Evolutionary conservation across 495 filamentous ascomycete species (phyloP), one percentile per base, ranked within the genome.

Genomic region (Podospora tetraspora): DNA sequence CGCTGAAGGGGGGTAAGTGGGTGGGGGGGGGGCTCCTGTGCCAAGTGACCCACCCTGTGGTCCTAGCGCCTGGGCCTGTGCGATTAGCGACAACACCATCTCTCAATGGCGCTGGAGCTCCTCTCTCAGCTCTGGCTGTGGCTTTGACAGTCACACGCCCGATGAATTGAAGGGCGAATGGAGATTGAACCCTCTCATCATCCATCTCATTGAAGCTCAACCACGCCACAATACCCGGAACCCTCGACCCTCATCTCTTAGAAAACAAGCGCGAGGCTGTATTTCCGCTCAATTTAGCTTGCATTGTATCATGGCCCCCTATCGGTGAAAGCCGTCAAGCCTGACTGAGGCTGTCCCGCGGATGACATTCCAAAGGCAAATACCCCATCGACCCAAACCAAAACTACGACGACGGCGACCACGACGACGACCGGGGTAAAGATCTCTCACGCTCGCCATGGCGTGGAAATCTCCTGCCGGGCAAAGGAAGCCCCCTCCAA

Each of bases 381-480:
- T 5, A 52, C 6, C 16, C 43, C 43, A 52, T 52, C 43, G 6
- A 52, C 43, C 43, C 5, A 52, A n/a, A 52, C 43, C 13, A 52
- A n/a, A 52, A 52, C 19, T 7, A 52, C 43, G 19, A n/a, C 19
- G 43, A 52, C 43, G 43, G 43, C 43, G 43, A n/a, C 27, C 27
- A 27, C 43, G 43, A n/a, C 37, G 37, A 43, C 16, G 43, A 52
- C 19, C 19, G 2, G 16, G 16, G 16, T 52, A n/a, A 52, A n/a
- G 5, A n/a, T n/a, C n/a, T 52, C 6, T n/a, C 6, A n/a, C 21
- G 19, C 58, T 65, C 72, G 70, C 62, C 66, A 84, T 84, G 82
- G 80, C 81, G 69, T 77, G 80, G 76, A 82, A 82, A 71, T 73
- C 77, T 66, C 70, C 75, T 71, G 64, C 73, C 63, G 68, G 75